Evolutionary conservation across 2,329 filamentous ascomycete species (phyloP), one percentile per base, ranked within the genome.

Genomic region (Cladophialophora bantiana): DNA sequence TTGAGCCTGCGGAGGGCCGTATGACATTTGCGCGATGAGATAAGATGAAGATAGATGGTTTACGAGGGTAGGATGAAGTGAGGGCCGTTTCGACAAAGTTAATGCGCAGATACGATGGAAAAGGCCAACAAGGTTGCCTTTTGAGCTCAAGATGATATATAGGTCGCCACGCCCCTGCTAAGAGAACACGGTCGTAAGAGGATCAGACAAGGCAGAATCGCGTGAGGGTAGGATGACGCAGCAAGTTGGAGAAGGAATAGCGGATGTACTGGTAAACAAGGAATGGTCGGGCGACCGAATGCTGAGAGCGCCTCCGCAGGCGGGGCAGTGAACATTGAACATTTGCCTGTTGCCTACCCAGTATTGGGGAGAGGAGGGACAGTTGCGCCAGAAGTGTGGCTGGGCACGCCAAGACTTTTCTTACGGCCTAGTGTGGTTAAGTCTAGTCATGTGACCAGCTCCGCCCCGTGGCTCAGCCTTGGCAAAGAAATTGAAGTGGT

Each of bases 1-100:
- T 36, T 62, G 65, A 34, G 60, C 62, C 45, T 59, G 62, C 6
- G 67, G 67, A 40, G 67, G 67, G 42, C 69, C 69, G 69, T 71
- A 70, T 58, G 69, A 70, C 68, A 70, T 69, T 56, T 48, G 45
- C 40, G 59, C 38, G 12, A 9, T 48, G 60, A 36, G n/a, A n/a
- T n/a, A 18, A 18, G 36, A 36, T 7, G 12, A 32, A 7, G n/a
- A 10, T n/a, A 58, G 20, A 10, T 10, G n/a, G 6, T 32, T 7
- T 6, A 18, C 13, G 45, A 31, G 48, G 36, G 40, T 38, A 26
- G 20, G 34, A 55, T 54, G 18, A 40, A 18, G 13, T 18, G 40
- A 50, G 62, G 57, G 35, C 45, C 20, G 60, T 36, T 12, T 59
- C 50, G 56, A 60, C 52, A 18, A 31, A 61, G 34, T 34, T 40